Percentiles rank a stretch among this genome's conserved stretches.
These are phyloP conservation scores for Exophiala spinifera DNA, from an alignment of 2,329 filamentous ascomycete genomes.

Conservation along the genomic window DNA sequence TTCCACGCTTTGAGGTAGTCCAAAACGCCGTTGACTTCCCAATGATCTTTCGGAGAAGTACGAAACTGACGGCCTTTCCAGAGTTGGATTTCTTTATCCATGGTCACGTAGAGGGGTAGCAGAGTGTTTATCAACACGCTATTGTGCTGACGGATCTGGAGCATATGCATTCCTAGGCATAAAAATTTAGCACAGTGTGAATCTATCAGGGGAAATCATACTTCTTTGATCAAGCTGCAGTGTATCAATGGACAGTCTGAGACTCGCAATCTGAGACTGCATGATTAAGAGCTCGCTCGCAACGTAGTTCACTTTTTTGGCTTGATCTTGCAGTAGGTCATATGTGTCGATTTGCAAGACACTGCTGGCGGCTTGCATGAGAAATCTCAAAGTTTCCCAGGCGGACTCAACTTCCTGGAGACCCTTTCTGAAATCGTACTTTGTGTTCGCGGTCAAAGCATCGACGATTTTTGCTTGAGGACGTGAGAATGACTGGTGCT, in stretches of 20 bases:
- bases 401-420: conserved; percentile 2
- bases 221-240: neutral
- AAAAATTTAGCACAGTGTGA: neutral
- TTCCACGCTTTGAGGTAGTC: conserved; percentile 9
- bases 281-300: neutral
- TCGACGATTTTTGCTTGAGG: conserved; percentile 8
- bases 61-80: conserved; percentile 5
- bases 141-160: too few species aligned
- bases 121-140: neutral
- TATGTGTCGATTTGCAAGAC: conserved; percentile 1
- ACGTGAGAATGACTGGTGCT: neutral
- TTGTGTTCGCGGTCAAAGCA: neutral
- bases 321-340: conserved; percentile 3
- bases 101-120: conserved; percentile 1
- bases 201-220: neutral
- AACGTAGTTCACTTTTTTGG: conserved; percentile 2
- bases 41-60: conserved; percentile 10
- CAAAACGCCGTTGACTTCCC: conserved; percentile 13
- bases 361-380: neutral
- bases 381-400: neutral
- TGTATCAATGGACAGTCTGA: neutral
- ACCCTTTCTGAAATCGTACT: conserved; percentile 10
- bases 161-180: too few species aligned
- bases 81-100: conserved; percentile 3
- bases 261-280: neutral